Evolutionary conservation across 1,284 basidiomycete genomes (phyloP), one percentile per base, ranked within the genome.

Genomic region (Peniophora sp.): DNA sequence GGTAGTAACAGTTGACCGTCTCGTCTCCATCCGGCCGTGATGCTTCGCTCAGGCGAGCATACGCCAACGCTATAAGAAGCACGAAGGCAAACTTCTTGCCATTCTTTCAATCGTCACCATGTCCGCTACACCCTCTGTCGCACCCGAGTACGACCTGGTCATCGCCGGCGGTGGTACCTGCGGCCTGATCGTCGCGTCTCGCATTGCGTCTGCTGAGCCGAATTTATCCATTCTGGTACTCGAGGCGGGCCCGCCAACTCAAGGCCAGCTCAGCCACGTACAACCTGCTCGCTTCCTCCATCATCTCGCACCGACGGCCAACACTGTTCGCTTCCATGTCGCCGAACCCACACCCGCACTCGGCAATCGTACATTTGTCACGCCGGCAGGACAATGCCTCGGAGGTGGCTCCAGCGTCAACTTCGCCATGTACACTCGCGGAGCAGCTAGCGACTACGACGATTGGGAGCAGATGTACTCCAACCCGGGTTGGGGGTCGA

Each of bases 321-420:
- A 66, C n/a, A 74, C 71, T 0, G 63, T 76, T 43, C 72, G 71
- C 2, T 64, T 69, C 52, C 66, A 80, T 48, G 57, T 62, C 3
- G 63, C 65, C 2, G 72, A 70, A 42, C 68, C 74, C 0, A 76
- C 70, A 53, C 54, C 66, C 3, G 64, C 72, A 0, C 61, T 83
- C 15, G 68, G 63, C 14, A 74, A 72, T 15, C 74, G 81, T 10
- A 56, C 66, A 6, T 54, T 66, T 2, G 50, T 74, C 24, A 68
- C 78, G 12, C 67, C 68, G 0, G 62, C 65, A 34, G 81, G 75
- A 0, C 68, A 73, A 39, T 74, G 71, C 42, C 58, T 85, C 0
- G 83, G 82, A 9, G 82, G 83, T 0, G 81, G 80, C 0, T 81
- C 81, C 1, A 65, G 68, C 51, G 69, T 84, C 14, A 82, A 84